A percentile compares a stretch with the other conserved stretches of the same genome.
phyloP scores from a whole-genome alignment of 169 alveolate genomes.

The Perkinsus olseni region DNA sequence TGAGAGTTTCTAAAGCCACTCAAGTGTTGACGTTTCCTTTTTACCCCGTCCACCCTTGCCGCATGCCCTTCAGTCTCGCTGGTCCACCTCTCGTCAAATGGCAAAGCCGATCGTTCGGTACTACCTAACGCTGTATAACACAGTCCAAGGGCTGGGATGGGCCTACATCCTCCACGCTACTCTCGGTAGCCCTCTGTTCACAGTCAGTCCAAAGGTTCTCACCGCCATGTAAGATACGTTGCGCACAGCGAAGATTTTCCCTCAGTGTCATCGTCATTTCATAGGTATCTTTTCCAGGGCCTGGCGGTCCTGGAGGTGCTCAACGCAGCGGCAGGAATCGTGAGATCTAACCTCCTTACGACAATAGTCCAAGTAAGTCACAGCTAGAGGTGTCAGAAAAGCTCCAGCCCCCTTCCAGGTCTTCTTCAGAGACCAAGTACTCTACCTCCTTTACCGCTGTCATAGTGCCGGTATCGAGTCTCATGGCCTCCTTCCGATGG shows the following conservation, averaged over 20 bases:
- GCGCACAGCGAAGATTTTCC: background rate
- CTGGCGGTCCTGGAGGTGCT: background rate
- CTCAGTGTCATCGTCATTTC: background rate
- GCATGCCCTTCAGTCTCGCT: no score
- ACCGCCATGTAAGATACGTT: background rate
- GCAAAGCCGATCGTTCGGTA: no score
- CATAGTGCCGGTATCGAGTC: background rate
- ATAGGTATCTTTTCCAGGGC: background rate
- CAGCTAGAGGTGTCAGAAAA: no score
- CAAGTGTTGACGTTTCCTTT: background rate
- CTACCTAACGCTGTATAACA: background rate
- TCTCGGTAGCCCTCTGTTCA: background rate
- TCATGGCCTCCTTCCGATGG: background rate
- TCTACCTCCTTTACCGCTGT: background rate
- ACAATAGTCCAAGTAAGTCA: background rate
- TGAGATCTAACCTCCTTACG: background rate
- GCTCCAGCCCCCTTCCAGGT: background rate
- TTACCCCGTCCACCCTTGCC: background rate
- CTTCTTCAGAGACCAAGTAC: background rate
- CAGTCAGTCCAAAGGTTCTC: background rate
- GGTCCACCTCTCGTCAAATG: no score
- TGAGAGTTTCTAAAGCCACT: background rate
- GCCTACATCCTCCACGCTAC: background rate
- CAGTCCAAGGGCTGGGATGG: background rate
- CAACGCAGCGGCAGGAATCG: background rate